These are phyloP conservation scores for Suaeda aralocaspica DNA, from an alignment of 148 eudicot species.

Conservation along the genomic window DNA sequence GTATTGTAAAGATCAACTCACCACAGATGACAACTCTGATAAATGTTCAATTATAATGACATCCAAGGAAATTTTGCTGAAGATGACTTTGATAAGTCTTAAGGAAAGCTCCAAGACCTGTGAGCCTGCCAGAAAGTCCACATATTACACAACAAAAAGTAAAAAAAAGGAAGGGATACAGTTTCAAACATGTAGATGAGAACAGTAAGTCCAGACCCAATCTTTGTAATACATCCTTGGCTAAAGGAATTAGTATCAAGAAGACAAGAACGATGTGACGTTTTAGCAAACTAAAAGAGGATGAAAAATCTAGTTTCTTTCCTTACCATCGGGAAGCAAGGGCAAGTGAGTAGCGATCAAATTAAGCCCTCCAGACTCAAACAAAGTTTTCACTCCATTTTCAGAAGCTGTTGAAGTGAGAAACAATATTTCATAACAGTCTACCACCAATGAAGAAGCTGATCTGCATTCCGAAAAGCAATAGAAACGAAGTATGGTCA, in stretches of 20 bases:
- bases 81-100: slow-evolving; percentile 52
- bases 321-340: slow-evolving; percentile 54
- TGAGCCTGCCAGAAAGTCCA: slow-evolving; percentile 47
- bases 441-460: slow-evolving; percentile 38
- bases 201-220: not conserved
- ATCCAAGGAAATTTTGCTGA: slow-evolving; percentile 46
- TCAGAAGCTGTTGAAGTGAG: slow-evolving; percentile 47
- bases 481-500: slow-evolving; percentile 11
- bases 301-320: not conserved
- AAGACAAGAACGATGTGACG: not conserved
- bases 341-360: slow-evolving; percentile 57
- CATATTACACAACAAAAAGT: not conserved
- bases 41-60: slow-evolving; percentile 38
- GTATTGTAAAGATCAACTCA: slow-evolving; percentile 21
- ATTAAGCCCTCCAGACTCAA: slow-evolving; percentile 55
- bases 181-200: not conserved
- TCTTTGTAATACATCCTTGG: not conserved
- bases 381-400: slow-evolving; percentile 44
- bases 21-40: slow-evolving; percentile 56
- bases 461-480: slow-evolving; percentile 36
- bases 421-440: slow-evolving; percentile 65
- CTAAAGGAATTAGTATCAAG: not conserved
- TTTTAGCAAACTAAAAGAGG: not conserved
- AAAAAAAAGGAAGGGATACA: not conserved
- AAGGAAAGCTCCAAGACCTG: slow-evolving; percentile 48